phyloP scores from a whole-genome alignment of 768 basidiomycete species.

The Lentinula lateritia region DNA sequence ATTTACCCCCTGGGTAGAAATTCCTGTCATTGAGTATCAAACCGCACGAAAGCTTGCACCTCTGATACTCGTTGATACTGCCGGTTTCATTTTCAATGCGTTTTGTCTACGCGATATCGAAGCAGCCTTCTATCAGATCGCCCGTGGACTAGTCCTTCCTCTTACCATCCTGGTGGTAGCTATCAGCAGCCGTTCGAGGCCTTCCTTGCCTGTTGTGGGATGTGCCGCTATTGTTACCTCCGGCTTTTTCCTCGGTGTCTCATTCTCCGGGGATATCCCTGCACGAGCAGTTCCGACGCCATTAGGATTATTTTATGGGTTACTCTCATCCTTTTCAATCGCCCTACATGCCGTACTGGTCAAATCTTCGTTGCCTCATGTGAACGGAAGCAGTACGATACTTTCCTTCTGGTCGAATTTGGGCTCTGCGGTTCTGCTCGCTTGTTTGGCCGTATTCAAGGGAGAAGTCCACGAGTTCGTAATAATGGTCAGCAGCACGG shows the following conservation, averaged over 20 bases:
- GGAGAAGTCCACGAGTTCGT: conserved; percentile 58
- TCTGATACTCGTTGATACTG: conserved; percentile 30
- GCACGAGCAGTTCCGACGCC: conserved; percentile 41
- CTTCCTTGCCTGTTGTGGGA: conserved; percentile 52
- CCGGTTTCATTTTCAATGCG: conserved; percentile 25
- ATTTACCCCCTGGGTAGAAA: conserved; percentile 19
- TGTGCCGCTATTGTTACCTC: conserved; percentile 68
- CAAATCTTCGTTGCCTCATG: conserved; percentile 63
- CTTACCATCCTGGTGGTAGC: conserved; percentile 71
- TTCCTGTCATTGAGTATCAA: conserved; percentile 14
- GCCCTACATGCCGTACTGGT: conserved; percentile 80
- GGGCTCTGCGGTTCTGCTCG: conserved; percentile 52
- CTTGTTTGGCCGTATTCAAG: conserved; percentile 53
- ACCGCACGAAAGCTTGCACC: conserved; percentile 18
- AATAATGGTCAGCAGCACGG: conserved; percentile 30
- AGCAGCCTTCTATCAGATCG: conserved; percentile 76
- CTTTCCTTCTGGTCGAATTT: conserved; percentile 77
- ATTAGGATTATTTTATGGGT: conserved; percentile 66
- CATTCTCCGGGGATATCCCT: conserved; percentile 35
- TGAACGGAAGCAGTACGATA: conserved; percentile 65
- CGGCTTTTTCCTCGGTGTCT: conserved; percentile 70
- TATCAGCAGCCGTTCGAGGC: conserved; percentile 51
- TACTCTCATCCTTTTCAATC: conserved; percentile 62
- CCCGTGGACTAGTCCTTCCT: conserved; percentile 73
- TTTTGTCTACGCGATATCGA: conserved; percentile 47